Conservation (phyloP, 257 asterid genomes). For the Nicotiana knightiana region DNA sequence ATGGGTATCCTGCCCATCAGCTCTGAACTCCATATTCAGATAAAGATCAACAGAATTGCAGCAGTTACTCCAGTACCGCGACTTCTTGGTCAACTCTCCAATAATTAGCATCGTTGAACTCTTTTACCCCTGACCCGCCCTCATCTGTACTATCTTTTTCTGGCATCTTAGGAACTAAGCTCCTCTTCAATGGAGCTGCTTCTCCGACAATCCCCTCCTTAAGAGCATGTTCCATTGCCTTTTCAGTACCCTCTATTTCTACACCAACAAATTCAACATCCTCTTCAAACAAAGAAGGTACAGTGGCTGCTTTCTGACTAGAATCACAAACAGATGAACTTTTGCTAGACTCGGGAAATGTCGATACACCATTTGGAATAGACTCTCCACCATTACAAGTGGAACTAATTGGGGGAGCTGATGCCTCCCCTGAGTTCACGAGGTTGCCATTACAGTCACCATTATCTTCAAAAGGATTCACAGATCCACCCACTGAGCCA, state of each 20-base stretch:
- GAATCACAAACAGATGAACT: constrained; percentile 32
- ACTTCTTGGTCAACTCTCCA: constrained; percentile 94
- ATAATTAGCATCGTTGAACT: constrained; percentile 71
- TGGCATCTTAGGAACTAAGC: constrained; percentile 30
- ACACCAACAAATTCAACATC: constrained; percentile 95
- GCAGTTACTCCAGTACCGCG: constrained; percentile 42
- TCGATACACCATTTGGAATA: constrained; percentile 39
- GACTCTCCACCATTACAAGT: constrained; percentile 30
- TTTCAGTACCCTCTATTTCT: constrained; percentile 72
- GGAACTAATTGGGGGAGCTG: constrained; percentile 20
- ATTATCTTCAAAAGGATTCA: constrained; percentile 66
- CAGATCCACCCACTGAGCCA: constrained; percentile 48
- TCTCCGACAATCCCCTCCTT: constrained; percentile 94
- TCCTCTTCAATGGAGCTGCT: constrained; percentile 71
- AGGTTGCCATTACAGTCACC: constrained; percentile 14
- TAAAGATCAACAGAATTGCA: background rate
- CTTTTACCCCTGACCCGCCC: constrained; percentile 50
- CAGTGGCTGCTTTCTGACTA: constrained; percentile 30
- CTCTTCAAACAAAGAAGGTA: constrained; percentile 86
- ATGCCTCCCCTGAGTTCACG: constrained; percentile 25
- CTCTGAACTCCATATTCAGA: constrained; percentile 6
- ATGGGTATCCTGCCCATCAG: constrained; percentile 2
- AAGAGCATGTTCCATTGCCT: constrained; percentile 84
- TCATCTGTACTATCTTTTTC: constrained; percentile 58
- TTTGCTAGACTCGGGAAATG: constrained; percentile 23